phyloP scores from a whole-genome alignment of 1,284 basidiomycete genomes.

The Cystobasidium sp. region DNA sequence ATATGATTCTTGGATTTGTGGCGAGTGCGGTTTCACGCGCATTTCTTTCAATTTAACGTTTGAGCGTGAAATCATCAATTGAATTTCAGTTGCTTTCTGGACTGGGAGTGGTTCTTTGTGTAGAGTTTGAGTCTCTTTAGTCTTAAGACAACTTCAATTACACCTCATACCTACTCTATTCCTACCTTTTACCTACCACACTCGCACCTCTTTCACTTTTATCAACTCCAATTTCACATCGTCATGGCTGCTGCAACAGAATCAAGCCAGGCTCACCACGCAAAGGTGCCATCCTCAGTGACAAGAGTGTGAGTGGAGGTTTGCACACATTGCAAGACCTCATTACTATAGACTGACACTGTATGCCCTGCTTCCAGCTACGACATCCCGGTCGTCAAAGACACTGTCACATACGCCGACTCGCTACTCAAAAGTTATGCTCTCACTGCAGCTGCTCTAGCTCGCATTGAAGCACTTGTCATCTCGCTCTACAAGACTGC shows the following conservation, averaged over 20 bases:
- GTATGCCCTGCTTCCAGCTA: constrained; percentile 25
- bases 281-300: constrained; percentile 38
- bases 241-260: constrained; percentile 14
- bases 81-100: too few species aligned
- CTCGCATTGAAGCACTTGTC: constrained; percentile 17
- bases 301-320: constrained; percentile 19
- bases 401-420: constrained; percentile 41
- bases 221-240: background rate
- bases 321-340: background rate
- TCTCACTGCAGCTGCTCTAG: constrained; percentile 29
- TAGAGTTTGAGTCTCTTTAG: too few species aligned
- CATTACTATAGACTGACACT: background rate
- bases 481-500: constrained; percentile 39
- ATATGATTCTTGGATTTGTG: too few species aligned
- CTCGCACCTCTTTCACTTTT: background rate
- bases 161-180: too few species aligned
- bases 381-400: constrained; percentile 42
- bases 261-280: background rate
- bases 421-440: constrained; percentile 34
- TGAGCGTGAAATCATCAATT: too few species aligned
- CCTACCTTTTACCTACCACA: background rate
- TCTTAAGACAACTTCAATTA: too few species aligned
- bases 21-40: too few species aligned
- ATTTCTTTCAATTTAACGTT: too few species aligned
- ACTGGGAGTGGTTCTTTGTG: too few species aligned